Evolutionary conservation across 2,329 filamentous ascomycete genomes (phyloP).

Genomic region (Stagonosporopsis tanaceti): DNA sequence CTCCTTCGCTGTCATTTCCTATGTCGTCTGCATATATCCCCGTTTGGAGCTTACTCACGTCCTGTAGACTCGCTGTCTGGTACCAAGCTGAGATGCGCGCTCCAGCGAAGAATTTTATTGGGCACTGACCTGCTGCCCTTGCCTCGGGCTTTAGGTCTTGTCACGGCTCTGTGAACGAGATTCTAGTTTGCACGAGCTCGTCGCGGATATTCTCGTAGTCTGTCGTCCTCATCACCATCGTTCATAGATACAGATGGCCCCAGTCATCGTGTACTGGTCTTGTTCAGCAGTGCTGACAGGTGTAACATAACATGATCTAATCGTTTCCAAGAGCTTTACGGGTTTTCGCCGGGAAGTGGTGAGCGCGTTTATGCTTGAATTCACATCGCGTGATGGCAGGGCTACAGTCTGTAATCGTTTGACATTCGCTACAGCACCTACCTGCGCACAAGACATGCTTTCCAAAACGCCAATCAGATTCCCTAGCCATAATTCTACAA

Average conservation of each 20-base stretch:
- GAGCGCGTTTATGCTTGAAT: no score
- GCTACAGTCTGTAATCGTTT: background rate
- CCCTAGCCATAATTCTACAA: background rate
- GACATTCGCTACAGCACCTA: background rate
- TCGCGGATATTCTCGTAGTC: background rate
- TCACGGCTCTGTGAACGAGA: no score
- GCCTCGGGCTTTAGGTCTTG: no score
- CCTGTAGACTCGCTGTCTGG: background rate
- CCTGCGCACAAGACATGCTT: background rate
- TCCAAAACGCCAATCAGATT: background rate
- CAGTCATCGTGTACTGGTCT: background rate
- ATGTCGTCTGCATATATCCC: background rate
- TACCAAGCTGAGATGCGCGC: background rate
- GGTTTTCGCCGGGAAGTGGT: no score
- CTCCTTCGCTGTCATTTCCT: background rate
- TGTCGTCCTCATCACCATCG: background rate
- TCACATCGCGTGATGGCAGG: no score
- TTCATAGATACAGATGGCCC: background rate
- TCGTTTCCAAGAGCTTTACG: no score
- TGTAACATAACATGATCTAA: no score
- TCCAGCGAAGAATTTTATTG: background rate
- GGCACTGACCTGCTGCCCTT: no score
- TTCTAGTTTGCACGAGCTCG: no score
- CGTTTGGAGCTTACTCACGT: background rate
- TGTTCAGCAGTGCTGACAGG: background rate